A percentile compares a stretch with the other conserved stretches of the same genome.
phyloP scores from a whole-genome alignment of 331 rosid species.

The Quercus tomentella region DNA sequence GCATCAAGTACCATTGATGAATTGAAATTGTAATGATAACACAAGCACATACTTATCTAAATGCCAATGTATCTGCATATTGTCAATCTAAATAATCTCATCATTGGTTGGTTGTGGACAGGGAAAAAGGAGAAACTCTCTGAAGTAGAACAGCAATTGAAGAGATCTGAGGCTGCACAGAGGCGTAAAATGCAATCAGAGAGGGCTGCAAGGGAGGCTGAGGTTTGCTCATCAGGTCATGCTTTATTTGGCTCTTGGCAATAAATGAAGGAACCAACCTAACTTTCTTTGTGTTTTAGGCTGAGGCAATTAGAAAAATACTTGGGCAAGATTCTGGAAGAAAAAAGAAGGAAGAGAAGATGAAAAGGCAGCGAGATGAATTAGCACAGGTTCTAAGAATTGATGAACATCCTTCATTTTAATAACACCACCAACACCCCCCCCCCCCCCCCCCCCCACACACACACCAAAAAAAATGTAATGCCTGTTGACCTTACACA shows the following conservation, averaged over 20 bases:
- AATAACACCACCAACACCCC: too few species aligned
- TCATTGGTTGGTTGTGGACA: conserved; percentile 9
- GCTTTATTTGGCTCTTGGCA: conserved; percentile 1
- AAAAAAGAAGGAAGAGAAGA: conserved; percentile 87
- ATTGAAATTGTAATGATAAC: neutral
- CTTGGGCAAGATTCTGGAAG: conserved; percentile 96
- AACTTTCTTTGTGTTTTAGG: conserved; percentile 34
- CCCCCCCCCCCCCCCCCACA: neutral
- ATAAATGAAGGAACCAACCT: neutral
- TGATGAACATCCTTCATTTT: neutral
- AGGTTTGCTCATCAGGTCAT: conserved; percentile 49
- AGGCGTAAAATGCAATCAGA: conserved; percentile 86
- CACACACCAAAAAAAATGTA: neutral
- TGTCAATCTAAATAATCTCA: too few species aligned
- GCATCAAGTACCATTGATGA: neutral
- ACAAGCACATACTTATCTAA: neutral
- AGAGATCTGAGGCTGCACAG: conserved; percentile 97
- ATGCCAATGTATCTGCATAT: neutral
- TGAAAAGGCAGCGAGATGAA: conserved; percentile 88
- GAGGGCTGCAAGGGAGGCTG: conserved; percentile 87
- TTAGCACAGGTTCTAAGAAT: conserved; percentile 64
- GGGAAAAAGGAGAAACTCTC: conserved; percentile 93
- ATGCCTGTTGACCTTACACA: too few species aligned
- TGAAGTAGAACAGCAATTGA: conserved; percentile 80
- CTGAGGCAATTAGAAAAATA: conserved; percentile 93